A percentile compares a stretch with the other conserved stretches of the same genome.
These are phyloP conservation scores for Plasmodium gallinaceum DNA, from an alignment of 169 alveolate species.

Conservation along the genomic window DNA sequence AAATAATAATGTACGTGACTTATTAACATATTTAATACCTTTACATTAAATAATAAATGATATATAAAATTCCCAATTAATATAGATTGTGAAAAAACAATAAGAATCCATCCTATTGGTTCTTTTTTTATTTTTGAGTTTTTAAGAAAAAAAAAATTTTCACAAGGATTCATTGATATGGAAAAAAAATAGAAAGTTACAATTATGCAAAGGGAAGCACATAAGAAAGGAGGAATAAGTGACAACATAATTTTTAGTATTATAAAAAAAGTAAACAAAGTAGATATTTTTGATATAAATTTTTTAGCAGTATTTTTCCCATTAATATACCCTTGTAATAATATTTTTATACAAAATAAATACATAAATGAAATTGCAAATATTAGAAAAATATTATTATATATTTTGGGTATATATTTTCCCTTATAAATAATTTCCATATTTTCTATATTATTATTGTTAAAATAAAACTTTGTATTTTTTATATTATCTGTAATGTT, in stretches of 20 bases:
- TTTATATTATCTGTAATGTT: constrained; percentile 26
- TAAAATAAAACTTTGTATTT: constrained; percentile 32
- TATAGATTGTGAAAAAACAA: constrained; percentile 56
- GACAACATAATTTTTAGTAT: constrained; percentile 24
- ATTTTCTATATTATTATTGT: not conserved
- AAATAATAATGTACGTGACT: constrained; percentile 13
- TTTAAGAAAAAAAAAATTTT: constrained; percentile 24
- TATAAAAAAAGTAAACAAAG: constrained; percentile 45
- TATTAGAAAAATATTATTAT: constrained; percentile 29
- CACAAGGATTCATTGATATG: constrained; percentile 62
- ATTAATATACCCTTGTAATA: constrained; percentile 32
- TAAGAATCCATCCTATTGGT: constrained; percentile 70
- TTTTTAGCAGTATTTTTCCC: constrained; percentile 59
- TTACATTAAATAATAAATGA: constrained; percentile 34
- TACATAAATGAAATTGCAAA: constrained; percentile 52
- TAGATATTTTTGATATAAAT: constrained; percentile 49
- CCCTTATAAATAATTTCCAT: constrained; percentile 40
- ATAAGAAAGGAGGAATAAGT: constrained; percentile 34
- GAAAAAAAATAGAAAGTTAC: constrained; percentile 58
- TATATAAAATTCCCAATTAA: constrained; percentile 58
- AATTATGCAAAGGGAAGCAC: constrained; percentile 37
- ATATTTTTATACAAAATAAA: constrained; percentile 27
- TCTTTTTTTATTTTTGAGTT: constrained; percentile 25
- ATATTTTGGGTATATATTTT: constrained; percentile 45
- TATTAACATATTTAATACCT: constrained; percentile 2